Evolutionary conservation across 192 early-diverging fungal genomes (phyloP).

Genomic region (Backusella westeae): DNA sequence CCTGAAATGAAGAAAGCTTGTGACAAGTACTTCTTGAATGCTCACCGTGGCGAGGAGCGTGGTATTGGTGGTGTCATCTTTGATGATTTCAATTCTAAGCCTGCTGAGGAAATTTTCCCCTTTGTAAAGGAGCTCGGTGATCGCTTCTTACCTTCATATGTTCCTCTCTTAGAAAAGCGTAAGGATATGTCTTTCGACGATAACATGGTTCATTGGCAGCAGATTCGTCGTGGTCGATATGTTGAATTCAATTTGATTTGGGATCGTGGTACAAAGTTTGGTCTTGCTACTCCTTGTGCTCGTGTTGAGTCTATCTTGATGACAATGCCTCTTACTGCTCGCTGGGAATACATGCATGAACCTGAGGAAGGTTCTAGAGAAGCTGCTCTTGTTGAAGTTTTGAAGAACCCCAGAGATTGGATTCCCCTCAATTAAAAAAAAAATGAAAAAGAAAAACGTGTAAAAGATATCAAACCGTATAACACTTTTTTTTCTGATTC

Average conservation of each 20-base stretch:
- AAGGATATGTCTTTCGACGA: constrained; percentile 72
- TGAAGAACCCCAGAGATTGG: constrained; percentile 82
- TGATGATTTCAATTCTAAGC: constrained; percentile 81
- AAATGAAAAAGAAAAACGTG: background rate
- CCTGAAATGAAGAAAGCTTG: constrained; percentile 92
- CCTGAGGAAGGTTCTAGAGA: constrained; percentile 69
- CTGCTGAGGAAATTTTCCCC: constrained; percentile 70
- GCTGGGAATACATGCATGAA: constrained; percentile 92
- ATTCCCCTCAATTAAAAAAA: constrained; percentile 30
- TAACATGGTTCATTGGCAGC: constrained; percentile 87
- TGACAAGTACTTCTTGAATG: constrained; percentile 88
- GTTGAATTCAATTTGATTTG: constrained; percentile 97
- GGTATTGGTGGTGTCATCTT: constrained; percentile 98
- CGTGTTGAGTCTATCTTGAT: constrained; percentile 96
- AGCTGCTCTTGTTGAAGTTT: constrained; percentile 69
- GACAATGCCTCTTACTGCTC: constrained; percentile 88
- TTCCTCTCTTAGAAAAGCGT: constrained; percentile 79
- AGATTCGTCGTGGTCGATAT: constrained; percentile 91
- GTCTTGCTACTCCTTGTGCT: constrained; percentile 91
- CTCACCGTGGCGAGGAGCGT: constrained; percentile 86
- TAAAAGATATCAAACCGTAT: background rate
- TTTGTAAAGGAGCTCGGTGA: constrained; percentile 80
- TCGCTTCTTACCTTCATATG: constrained; percentile 78
- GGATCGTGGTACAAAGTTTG: constrained; percentile 94
- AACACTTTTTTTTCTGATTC: background rate